These are phyloP conservation scores for Phytophthora nicotianae DNA, from an alignment of 352 stramenopile species.

Conservation along the genomic window DNA sequence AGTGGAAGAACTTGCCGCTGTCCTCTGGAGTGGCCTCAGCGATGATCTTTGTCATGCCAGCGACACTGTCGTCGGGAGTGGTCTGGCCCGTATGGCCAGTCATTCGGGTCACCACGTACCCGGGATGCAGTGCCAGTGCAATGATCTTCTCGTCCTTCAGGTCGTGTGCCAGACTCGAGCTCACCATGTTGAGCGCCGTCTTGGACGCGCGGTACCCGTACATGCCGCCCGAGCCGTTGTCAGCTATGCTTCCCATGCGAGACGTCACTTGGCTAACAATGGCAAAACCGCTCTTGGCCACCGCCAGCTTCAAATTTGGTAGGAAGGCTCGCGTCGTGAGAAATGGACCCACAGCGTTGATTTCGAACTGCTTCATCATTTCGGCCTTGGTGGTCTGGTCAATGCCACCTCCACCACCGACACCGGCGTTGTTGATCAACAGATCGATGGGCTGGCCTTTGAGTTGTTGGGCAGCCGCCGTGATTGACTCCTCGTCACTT, in stretches of 20 bases:
- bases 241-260: constrained; percentile 50
- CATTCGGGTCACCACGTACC: constrained; percentile 64
- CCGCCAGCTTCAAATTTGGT: constrained; percentile 49
- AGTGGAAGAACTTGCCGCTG: constrained; percentile 53
- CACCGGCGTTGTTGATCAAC: constrained; percentile 69
- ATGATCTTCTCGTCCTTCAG: constrained; percentile 55
- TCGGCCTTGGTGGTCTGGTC: constrained; percentile 50
- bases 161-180: constrained; percentile 49
- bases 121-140: constrained; percentile 49
- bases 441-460: constrained; percentile 56
- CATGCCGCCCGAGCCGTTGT: constrained; percentile 31
- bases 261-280: constrained; percentile 57
- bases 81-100: constrained; percentile 37
- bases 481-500: constrained; percentile 44
- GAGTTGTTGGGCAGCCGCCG: constrained; percentile 40
- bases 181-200: constrained; percentile 74
- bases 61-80: constrained; percentile 43
- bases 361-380: constrained; percentile 60
- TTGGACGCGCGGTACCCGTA: constrained; percentile 82
- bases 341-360: constrained; percentile 72
- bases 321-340: constrained; percentile 57
- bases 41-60: constrained; percentile 47
- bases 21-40: constrained; percentile 37
- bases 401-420: constrained; percentile 40
- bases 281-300: constrained; percentile 30